Evolutionary conservation across 2,329 filamentous ascomycete species (phyloP).

Genomic region (Alternaria viburni): DNA sequence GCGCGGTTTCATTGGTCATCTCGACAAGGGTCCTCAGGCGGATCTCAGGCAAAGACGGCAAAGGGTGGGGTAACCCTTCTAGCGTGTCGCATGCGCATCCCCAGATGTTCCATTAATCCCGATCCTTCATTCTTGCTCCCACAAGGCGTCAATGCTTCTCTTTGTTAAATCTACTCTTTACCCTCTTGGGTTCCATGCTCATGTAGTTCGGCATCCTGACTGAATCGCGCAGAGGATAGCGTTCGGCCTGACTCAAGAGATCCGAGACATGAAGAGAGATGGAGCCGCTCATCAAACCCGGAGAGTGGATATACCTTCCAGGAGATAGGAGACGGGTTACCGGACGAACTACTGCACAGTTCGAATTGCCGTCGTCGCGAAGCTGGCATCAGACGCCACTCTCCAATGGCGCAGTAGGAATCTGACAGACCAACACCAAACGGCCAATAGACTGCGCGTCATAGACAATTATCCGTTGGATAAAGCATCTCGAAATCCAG

Average conservation of each 20-base stretch:
- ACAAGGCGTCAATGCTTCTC: background rate
- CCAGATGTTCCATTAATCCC: background rate
- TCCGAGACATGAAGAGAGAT: background rate
- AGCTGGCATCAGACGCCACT: background rate
- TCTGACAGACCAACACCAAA: background rate
- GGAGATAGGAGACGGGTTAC: background rate
- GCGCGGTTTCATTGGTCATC: background rate
- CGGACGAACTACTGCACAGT: background rate
- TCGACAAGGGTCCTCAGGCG: constrained; percentile 1
- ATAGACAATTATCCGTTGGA: background rate
- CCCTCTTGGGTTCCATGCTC: background rate
- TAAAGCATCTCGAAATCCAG: fast-evolving
- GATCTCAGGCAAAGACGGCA: background rate
- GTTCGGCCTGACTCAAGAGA: background rate
- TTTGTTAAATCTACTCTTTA: background rate
- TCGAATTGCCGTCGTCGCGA: background rate
- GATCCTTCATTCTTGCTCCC: background rate
- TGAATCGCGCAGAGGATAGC: background rate
- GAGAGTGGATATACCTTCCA: background rate
- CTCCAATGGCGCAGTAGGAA: background rate
- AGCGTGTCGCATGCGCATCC: constrained; percentile 2
- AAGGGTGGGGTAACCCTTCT: constrained; percentile 5
- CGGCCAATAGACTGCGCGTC: background rate
- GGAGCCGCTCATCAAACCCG: background rate
- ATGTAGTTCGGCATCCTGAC: background rate